Evolutionary conservation across 441 rosid genomes (phyloP), one percentile per base, ranked within the genome.

Genomic region (Manihot esculenta): DNA sequence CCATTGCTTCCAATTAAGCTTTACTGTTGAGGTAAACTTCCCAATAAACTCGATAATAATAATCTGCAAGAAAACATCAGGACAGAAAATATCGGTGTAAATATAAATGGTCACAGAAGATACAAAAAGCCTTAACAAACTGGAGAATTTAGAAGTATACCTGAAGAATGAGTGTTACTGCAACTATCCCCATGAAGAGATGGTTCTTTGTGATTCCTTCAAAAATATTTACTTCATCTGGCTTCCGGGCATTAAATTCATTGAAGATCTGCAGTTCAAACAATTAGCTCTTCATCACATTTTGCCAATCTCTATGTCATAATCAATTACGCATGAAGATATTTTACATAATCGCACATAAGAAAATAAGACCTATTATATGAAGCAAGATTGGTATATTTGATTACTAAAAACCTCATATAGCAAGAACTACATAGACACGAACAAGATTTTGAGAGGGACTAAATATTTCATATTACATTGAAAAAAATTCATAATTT

Each of bases 171-270:
- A 91, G 62, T 10, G 98, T 95, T 23, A 93, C 18, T 58, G 72
- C 79, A 66, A 93, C 81, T 21, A 95, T 91, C 18, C 84, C 97
- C 66, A 91, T 78, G 76, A 95, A 95, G 20, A 95, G 88, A 64
- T 56, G 89, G 75, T 88, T 96, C 76, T 78, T 90, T 20, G 86
- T 78, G 24, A 96, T 66, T 14, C 99, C 98, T 62, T 64, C 56
- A 74, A 93, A 93, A 44, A 91, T 78, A 76, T 95, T 91, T 8
- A 77, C 75, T 80, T 93, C 93, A 71, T 95, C 98, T 38, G 98
- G 98, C 75, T 95, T 91, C 70, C 98, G 85, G 50, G 97, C 98
- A 82, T 93, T 93, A 69, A 91, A 93, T 76, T 93, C 98, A 53
- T 93, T 95, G 79, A 95, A 91, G 68, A 94, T 85, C 99, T 96